These are phyloP conservation scores for Thermomyces lanuginosus DNA, from an alignment of 2,329 filamentous ascomycete species.

Conservation along the genomic window DNA sequence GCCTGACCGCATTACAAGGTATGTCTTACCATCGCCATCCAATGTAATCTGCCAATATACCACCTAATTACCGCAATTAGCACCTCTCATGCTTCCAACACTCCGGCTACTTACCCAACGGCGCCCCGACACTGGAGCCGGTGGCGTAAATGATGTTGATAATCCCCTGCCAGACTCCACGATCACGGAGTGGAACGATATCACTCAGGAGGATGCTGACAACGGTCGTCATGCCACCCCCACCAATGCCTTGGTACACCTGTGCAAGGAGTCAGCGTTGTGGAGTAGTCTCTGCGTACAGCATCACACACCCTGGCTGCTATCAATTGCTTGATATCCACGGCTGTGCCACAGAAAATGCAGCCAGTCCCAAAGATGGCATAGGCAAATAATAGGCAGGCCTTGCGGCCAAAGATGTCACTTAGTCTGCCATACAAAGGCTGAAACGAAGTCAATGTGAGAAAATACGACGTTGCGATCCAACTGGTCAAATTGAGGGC, in stretches of 20 bases:
- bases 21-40: slow-evolving; percentile 7
- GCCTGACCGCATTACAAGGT: background rate
- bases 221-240: slow-evolving; percentile 55
- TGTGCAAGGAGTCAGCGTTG: slow-evolving; percentile 6
- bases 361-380: slow-evolving; percentile 49
- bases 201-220: slow-evolving; percentile 55
- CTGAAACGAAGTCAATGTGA: slow-evolving; percentile 60
- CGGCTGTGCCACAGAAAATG: slow-evolving; percentile 44
- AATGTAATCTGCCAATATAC: slow-evolving; percentile 46
- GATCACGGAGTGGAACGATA: slow-evolving; percentile 50
- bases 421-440: slow-evolving; percentile 47
- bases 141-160: slow-evolving; percentile 56
- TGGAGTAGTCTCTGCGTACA: too few relatives aligned
- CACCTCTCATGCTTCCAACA: background rate
- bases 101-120: slow-evolving; percentile 33
- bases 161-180: slow-evolving; percentile 58
- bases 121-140: slow-evolving; percentile 53
- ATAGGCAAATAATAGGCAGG: slow-evolving; percentile 49
- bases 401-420: slow-evolving; percentile 38
- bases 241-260: slow-evolving; percentile 48
- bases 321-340: slow-evolving; percentile 49
- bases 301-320: slow-evolving; percentile 37
- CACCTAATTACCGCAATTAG: slow-evolving; percentile 25
- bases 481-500: slow-evolving; percentile 71
- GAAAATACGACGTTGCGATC: slow-evolving; percentile 55